Percentiles rank a stretch among this genome's conserved stretches.
phyloP scores from a whole-genome alignment of 78 protist species.

The Pigoraptor vietnamica region DNA sequence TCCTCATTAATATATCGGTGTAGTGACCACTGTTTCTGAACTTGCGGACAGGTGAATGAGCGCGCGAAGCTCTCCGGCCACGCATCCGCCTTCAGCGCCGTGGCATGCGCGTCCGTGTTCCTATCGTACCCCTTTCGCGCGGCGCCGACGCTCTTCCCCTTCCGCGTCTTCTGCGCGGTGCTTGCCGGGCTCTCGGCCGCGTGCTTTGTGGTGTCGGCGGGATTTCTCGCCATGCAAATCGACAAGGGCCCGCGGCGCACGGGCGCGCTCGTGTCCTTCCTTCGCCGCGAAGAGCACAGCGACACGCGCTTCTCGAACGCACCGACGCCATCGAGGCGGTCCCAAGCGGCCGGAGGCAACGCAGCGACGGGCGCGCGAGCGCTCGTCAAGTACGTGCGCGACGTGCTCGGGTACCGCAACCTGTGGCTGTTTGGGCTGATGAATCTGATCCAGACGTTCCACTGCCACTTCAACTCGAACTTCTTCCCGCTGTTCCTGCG shows the following conservation, averaged over 20 bases:
- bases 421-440: neutral
- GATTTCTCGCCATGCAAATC: neutral
- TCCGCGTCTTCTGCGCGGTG: neutral
- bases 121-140: neutral
- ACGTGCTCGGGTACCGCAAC: neutral
- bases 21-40: too few species aligned
- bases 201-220: neutral
- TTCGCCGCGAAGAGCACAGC: neutral
- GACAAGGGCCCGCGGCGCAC: neutral
- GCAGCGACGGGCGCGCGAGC: neutral
- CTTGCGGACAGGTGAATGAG: neutral
- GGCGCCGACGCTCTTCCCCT: neutral
- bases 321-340: neutral
- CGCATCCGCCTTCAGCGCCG: neutral
- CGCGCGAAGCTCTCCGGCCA: neutral
- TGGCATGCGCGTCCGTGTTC: neutral
- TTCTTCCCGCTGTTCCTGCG: conserved; percentile 1
- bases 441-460: neutral
- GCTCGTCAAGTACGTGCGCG: neutral
- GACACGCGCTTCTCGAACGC: neutral
- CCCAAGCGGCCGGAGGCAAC: neutral
- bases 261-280: neutral
- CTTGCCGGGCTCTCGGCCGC: neutral
- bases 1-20: too few species aligned
- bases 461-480: conserved; percentile 1